Evolutionary conservation across 108 stramenopile species (phyloP).

Genomic region (Chaetoceros muelleri): DNA sequence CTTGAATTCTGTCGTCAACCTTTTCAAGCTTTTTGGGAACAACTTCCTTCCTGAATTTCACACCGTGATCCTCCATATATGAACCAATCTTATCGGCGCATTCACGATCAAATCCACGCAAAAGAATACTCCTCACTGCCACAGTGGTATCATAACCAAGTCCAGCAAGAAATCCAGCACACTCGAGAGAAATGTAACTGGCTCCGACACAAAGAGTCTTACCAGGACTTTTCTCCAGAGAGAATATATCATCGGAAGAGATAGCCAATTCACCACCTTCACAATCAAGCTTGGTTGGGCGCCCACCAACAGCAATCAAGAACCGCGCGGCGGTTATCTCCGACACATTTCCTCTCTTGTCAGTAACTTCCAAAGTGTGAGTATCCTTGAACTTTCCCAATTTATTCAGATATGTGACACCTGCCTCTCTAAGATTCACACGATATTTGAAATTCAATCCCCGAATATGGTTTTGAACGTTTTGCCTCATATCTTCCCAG

Average conservation of each 20-base stretch:
- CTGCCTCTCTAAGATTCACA: conserved; percentile 87
- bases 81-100: conserved; percentile 77
- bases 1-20: conserved; percentile 70
- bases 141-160: conserved; percentile 88
- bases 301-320: conserved; percentile 92
- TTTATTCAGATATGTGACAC: conserved; percentile 86
- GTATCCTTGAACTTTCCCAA: conserved; percentile 76
- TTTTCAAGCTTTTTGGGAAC: conserved; percentile 76
- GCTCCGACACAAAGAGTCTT: conserved; percentile 95
- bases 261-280: conserved; percentile 91
- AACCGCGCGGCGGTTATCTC: conserved; percentile 73
- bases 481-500: conserved; percentile 71
- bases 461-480: conserved; percentile 93
- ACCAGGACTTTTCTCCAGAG: conserved; percentile 80
- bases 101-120: conserved; percentile 97
- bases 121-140: conserved; percentile 89
- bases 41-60: conserved; percentile 68
- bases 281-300: conserved; percentile 77
- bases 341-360: conserved; percentile 71
- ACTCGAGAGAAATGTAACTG: conserved; percentile 96
- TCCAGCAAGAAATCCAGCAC: conserved; percentile 93
- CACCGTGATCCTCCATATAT: conserved; percentile 80
- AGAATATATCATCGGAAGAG: conserved; percentile 93
- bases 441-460: conserved; percentile 96
- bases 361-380: conserved; percentile 72